phyloP scores from a whole-genome alignment of 371 early-diverging fungal genomes.

The Mucor piriformis region DNA sequence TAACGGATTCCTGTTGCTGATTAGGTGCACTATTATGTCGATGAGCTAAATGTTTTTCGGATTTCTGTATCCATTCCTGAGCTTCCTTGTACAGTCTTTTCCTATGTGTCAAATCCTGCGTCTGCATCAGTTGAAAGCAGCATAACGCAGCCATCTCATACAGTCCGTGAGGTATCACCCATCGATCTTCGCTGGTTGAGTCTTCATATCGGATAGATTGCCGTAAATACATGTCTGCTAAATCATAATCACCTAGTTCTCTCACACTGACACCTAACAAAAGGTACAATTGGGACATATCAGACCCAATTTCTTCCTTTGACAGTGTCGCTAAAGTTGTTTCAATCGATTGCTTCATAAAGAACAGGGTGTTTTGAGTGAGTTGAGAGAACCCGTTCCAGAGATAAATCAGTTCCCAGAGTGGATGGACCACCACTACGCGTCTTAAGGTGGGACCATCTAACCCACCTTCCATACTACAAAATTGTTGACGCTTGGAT shows the following conservation, averaged over 20 bases:
- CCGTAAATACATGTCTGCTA: slow-evolving; percentile 35
- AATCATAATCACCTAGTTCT: slow-evolving; percentile 37
- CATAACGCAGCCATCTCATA: slow-evolving; percentile 36
- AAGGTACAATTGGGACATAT: slow-evolving; percentile 34
- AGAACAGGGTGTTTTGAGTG: slow-evolving; percentile 21
- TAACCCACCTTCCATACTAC: slow-evolving; percentile 10
- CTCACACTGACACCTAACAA: slow-evolving; percentile 42
- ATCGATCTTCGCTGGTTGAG: slow-evolving; percentile 23
- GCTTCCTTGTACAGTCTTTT: slow-evolving; percentile 25
- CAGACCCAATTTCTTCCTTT: slow-evolving; percentile 18
- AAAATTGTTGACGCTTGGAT: slow-evolving; percentile 10
- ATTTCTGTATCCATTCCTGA: slow-evolving; percentile 30
- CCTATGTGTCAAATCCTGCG: slow-evolving; percentile 6
- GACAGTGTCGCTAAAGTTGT: slow-evolving; percentile 4
- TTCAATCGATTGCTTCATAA: slow-evolving; percentile 34
- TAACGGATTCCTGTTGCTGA: slow-evolving; percentile 15
- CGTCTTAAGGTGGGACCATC: slow-evolving; percentile 34
- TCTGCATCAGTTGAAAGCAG: slow-evolving; percentile 21
- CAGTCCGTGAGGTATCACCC: slow-evolving; percentile 33
- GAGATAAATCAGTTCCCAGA: slow-evolving; percentile 54
- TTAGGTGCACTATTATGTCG: background rate
- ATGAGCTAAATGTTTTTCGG: slow-evolving; percentile 20
- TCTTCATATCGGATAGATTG: slow-evolving; percentile 15
- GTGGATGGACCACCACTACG: slow-evolving; percentile 41
- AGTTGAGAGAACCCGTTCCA: slow-evolving; percentile 54